A percentile compares a stretch with the other conserved stretches of the same genome.
These are phyloP conservation scores for Apiospora sp. DNA, from an alignment of 2,329 filamentous ascomycete species.

Conservation along the genomic window DNA sequence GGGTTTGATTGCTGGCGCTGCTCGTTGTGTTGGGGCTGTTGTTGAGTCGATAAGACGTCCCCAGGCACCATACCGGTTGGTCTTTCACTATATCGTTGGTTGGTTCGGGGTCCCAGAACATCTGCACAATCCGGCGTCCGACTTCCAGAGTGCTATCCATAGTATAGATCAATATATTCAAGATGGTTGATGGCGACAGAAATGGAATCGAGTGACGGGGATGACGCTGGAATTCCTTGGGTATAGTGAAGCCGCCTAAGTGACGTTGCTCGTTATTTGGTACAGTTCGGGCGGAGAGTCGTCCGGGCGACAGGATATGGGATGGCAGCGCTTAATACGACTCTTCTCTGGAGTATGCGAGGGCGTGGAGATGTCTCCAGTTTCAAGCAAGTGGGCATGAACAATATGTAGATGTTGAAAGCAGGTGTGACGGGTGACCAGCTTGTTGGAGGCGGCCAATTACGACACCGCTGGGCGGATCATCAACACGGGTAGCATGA, in stretches of 20 bases:
- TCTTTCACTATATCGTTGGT: constrained; percentile 75
- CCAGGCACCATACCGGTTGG: constrained; percentile 85
- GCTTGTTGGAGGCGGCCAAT: constrained; percentile 13
- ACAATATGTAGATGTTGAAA: constrained; percentile 2
- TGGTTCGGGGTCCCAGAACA: constrained; percentile 91
- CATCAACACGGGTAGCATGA: background rate
- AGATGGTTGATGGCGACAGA: background rate
- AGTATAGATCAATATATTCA: constrained; percentile 22
- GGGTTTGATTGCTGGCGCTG: background rate
- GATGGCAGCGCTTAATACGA: background rate
- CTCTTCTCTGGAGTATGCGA: background rate
- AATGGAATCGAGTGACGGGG: background rate
- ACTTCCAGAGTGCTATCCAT: constrained; percentile 69
- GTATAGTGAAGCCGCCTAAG: background rate
- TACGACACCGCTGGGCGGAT: constrained; percentile 18
- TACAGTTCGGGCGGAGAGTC: background rate
- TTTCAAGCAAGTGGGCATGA: background rate
- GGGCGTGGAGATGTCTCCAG: background rate
- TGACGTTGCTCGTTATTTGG: constrained; percentile 8
- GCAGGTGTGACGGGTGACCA: background rate
- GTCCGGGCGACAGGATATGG: background rate
- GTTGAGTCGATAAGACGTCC: constrained; percentile 58
- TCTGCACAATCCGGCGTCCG: constrained; percentile 83
- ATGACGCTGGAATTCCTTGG: background rate
- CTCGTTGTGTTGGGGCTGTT: constrained; percentile 27